These are phyloP conservation scores for Plenodomus tracheiphilus DNA, from an alignment of 2,329 filamentous ascomycete genomes.

Conservation along the genomic window DNA sequence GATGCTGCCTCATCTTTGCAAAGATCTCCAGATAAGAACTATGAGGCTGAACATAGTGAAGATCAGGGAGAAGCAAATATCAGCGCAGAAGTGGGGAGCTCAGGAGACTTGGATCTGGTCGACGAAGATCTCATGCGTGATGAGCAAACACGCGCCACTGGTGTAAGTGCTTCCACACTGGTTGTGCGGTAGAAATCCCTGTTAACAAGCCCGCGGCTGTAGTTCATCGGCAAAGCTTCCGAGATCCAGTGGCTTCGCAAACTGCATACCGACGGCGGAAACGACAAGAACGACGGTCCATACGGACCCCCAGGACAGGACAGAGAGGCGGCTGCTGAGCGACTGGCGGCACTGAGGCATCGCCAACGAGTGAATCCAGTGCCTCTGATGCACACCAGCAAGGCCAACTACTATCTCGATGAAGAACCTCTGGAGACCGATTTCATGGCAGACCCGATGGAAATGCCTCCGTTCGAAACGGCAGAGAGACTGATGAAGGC, in stretches of 20 bases:
- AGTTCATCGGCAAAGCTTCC: constrained; percentile 27
- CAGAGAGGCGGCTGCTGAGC: constrained; percentile 7
- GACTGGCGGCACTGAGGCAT: constrained; percentile 5
- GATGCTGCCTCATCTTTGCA: constrained; percentile 19
- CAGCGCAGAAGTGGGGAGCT: constrained; percentile 29
- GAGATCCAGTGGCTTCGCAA: constrained; percentile 30
- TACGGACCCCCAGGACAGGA: constrained; percentile 24
- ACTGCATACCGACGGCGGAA: constrained; percentile 14
- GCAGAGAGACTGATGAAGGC: constrained; percentile 32
- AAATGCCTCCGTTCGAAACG: constrained; percentile 32
- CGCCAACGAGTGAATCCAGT: constrained; percentile 11
- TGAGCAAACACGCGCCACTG: constrained; percentile 29
- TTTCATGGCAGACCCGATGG: constrained; percentile 22
- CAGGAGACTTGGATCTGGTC: constrained; percentile 23
- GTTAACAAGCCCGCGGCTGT: not conserved
- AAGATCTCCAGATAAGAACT: constrained; percentile 14
- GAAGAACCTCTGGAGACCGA: constrained; percentile 26
- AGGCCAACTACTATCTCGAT: constrained; percentile 36
- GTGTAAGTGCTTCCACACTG: not conserved
- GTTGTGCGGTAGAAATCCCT: not conserved
- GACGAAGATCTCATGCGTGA: constrained; percentile 28
- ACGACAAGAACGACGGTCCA: constrained; percentile 2
- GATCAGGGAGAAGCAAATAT: constrained; percentile 21
- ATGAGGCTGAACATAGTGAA: not conserved
- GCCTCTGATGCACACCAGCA: constrained; percentile 18